Base-by-base conservation (phyloP, 2,329 filamentous ascomycete genomes). In the Fusarium torreyae region DNA sequence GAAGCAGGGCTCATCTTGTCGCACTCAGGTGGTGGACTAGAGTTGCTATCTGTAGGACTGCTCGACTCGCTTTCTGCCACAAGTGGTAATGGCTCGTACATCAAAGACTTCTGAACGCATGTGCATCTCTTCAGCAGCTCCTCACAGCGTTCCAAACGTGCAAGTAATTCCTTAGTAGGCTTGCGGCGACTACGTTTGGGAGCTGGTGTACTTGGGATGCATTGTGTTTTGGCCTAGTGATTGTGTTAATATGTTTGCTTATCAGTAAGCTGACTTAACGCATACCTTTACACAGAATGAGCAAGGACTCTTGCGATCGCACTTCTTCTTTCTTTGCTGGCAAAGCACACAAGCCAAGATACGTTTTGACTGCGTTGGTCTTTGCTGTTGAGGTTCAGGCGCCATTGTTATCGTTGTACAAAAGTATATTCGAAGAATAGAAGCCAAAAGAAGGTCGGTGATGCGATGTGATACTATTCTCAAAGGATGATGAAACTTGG, bases 261-360 rank as follows among this genome's bases (percentile, higher is more conserved):
- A 42, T 20, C 28, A 7, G 39, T 22, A 14, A 22, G 11, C 17
- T 13, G 40, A 8, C 11, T n/a, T 45, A 17, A 13, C 34, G 46
- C 31, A 17, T 46, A 65, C 68, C 42, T 70, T 70, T 46, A 55
- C 24, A 38, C 68, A 70, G 20, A 71, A 70, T 9, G 68, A 70
- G 44, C 68, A 70, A 24, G 68, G 68, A 3, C 55, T 57, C 20
- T 71, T 68, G 10, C 63, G 52, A 26, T 70, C 68, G 44, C 68
- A 70, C 39, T 70, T 70, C 68, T 70, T 70, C 38, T 70, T 70
- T 44, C 68, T 63, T 22, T 68, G 63, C 39, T 70, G 68, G 13
- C 68, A 70, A 6, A 70, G 64, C 2, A 70, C 68, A 6, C 68
- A 70, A 1, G 68, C 68, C 18, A 70, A 33, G 28, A 71, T n/a